Conservation (phyloP, 2,329 filamentous ascomycete species). For the Arthrobotrys sinensis region DNA sequence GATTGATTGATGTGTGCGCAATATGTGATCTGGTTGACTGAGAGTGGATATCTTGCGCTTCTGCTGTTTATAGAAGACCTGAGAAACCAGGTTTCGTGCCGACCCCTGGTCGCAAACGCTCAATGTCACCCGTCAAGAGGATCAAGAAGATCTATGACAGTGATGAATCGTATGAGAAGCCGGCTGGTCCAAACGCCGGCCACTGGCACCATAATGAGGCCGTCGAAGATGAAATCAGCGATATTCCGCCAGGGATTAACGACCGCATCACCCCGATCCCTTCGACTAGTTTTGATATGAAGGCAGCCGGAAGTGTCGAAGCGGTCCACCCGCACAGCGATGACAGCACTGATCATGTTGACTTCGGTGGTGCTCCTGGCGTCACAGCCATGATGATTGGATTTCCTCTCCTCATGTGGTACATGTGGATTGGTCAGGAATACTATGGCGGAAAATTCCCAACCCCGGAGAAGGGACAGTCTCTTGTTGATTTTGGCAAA, state of each 20-base stretch:
- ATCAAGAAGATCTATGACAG: conserved; percentile 66
- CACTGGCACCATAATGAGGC: conserved; percentile 60
- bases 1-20: conserved; percentile 24
- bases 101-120: conserved; percentile 71
- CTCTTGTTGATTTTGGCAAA: conserved; percentile 78
- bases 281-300: conserved; percentile 56
- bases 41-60: neutral
- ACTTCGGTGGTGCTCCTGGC: conserved; percentile 91
- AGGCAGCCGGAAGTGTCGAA: conserved; percentile 53
- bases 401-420: conserved; percentile 97
- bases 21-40: conserved; percentile 14
- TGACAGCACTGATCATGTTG: conserved; percentile 72
- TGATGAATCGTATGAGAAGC: conserved; percentile 65
- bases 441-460: conserved; percentile 92
- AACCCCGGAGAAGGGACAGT: conserved; percentile 76
- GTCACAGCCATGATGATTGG: conserved; percentile 87
- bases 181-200: conserved; percentile 35
- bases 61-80: conserved; percentile 69
- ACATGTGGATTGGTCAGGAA: conserved; percentile 97
- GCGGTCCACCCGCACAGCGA: conserved; percentile 63
- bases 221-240: conserved; percentile 53
- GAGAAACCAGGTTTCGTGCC: conserved; percentile 72
- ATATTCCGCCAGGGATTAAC: conserved; percentile 67
- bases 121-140: conserved; percentile 66
- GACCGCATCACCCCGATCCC: conserved; percentile 52